Evolutionary conservation across 1,139 yeast species (phyloP), one percentile per base, ranked within the genome.

Genomic region (Candida labiduridarum): DNA sequence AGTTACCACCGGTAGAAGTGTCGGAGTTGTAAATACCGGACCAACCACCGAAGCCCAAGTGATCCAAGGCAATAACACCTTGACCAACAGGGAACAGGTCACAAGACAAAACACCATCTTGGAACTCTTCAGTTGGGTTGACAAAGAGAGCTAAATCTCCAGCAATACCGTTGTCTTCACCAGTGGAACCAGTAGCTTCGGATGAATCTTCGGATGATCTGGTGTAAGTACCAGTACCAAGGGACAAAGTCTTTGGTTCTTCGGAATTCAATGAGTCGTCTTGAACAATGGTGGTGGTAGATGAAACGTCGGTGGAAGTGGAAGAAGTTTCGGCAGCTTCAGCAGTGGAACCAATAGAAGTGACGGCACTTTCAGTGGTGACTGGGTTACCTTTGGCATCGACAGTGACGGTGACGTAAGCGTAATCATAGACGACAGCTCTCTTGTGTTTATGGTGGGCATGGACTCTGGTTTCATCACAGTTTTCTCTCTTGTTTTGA

Each of bases 61-160:
- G 63, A 16, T 79, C 77, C 49, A 86, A 73, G 47, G 86, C 68
- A 64, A 86, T 74, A 51, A 85, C 91, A 78, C 91, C 91, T 66
- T 85, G 85, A 48, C 91, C 91, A 44, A 82, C 70, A 56, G 87
- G 89, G 72, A 86, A 82, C 42, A 78, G 71, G 57, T 71, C 68
- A 77, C 92, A 86, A 54, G 77, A 70, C 61, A 82, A 67, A 49
- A 74, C 79, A 69, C 90, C 91, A 62, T 86, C 91, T 64, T 77
- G 67, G 66, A 86, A 86, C 46, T 70, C 72, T 52, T 66, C 72
- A 48, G 76, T 60, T 56, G 91, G 90, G 62, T 71, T 73, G 18
- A 72, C 62, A 65, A 71, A 85, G 46, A 78, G 68, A 19, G 71
- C 54, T 58, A 85, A 78, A 63, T 85, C 89, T 63, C 91, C 91